Conservation (phyloP, 2,329 filamentous ascomycete species). For the Gyromitra esculenta region DNA sequence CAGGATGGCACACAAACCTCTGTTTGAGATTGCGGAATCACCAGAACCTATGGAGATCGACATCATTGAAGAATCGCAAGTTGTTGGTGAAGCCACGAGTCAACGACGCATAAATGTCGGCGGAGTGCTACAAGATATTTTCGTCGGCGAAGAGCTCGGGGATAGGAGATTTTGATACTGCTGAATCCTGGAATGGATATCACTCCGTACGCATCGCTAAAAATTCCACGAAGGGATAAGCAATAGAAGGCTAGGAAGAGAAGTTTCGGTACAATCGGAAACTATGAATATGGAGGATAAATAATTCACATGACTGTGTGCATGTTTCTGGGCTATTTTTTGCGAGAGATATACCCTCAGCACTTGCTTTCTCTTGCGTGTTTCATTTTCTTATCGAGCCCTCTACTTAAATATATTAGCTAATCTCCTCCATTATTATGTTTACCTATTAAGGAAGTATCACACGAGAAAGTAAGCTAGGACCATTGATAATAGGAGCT, state of each 20-base stretch:
- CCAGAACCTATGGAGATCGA: constrained; percentile 43
- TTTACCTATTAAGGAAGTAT: constrained; percentile 21
- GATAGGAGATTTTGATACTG: constrained; percentile 19
- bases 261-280: not conserved
- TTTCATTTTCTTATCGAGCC: not conserved
- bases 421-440: constrained; percentile 2
- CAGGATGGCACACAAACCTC: not conserved
- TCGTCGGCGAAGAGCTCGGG: constrained; percentile 43
- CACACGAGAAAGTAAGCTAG: not conserved
- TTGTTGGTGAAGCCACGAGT: not conserved
- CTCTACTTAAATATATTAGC: not conserved
- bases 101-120: constrained; percentile 31
- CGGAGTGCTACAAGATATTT: constrained; percentile 39
- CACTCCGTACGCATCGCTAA: not conserved
- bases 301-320: not conserved
- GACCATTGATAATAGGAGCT: not conserved
- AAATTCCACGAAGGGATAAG: constrained; percentile 1
- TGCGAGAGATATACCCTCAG: not conserved
- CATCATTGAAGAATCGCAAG: not conserved
- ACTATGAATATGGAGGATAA: not conserved
- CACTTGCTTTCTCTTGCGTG: not conserved
- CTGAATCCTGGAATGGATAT: not conserved
- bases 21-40: constrained; percentile 35
- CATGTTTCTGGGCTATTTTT: not conserved
- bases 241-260: not conserved